Base-by-base conservation (phyloP, 371 early-diverging fungal genomes). In the Zancudomyces culisetae region DNA sequence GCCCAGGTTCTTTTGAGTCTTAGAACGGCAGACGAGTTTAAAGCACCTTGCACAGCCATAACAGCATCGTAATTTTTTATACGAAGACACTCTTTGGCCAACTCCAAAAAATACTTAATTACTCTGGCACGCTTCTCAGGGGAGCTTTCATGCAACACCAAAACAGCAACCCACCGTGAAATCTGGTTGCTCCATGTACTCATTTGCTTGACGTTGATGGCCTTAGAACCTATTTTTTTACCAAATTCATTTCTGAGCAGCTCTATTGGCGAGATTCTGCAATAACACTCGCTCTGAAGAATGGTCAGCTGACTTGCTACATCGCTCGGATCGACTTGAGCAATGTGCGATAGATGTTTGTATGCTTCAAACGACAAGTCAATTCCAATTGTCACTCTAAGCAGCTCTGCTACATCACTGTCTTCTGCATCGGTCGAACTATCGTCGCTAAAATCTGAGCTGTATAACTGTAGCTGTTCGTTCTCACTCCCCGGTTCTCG, bases 11-110 rank as follows among this genome's bases (percentile, higher is more conserved):
- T 69, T 50, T 77, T 75, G 22, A 90, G 66, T 42, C 91, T 70
- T 40, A 64, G 63, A 8, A 90, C 75, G 3, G 84, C 73, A 0
- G 89, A 78, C 2, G 81, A 82, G 52, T 77, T 75, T 19, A 90
- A 66, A 0, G 80, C 90, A 1, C 80, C 79, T 29, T 79, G 69
- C 40, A 90, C 74, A 1, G 89, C 81, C 73, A 85, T 79, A 20
- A 87, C 60, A 0, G 84, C 78, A 52, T 85, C 80, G 58, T 74
- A 88, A 61, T 90, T 90, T 51, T 81, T 75, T 19, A 89, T 58
- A 30, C 68, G 71, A 8, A 81, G 57, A 29, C 57, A 57, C 43
- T 71, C 76, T 43, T 71, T 75, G 22, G 70, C 81, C 10, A 80
- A 71, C 55, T 78, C 72, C 50, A 78, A 73, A 70, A 76, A 82